Percentiles rank a stretch among this genome's conserved stretches.
Conservation (phyloP, 768 basidiomycete species). For the Auricularia cornea region DNA sequence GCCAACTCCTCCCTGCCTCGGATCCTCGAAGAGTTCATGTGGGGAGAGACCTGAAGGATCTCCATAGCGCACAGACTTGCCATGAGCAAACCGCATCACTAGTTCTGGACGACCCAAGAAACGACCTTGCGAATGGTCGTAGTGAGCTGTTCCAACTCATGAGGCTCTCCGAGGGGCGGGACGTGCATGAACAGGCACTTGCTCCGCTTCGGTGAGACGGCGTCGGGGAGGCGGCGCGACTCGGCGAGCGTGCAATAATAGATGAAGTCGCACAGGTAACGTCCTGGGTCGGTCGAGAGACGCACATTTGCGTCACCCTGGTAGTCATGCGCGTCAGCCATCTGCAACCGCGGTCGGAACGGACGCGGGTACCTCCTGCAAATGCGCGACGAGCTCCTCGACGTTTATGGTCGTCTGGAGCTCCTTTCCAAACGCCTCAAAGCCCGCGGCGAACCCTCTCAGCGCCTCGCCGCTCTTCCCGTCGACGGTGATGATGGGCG, state of each 20-base stretch:
- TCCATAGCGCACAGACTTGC: no score
- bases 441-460: slow-evolving; percentile 34
- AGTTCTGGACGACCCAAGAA: slow-evolving; percentile 1
- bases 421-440: slow-evolving; percentile 48
- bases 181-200: slow-evolving; percentile 14
- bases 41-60: no score
- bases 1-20: no score
- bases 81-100: no score
- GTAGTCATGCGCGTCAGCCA: not conserved
- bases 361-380: slow-evolving; percentile 36
- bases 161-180: slow-evolving; percentile 7
- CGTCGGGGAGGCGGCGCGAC: slow-evolving; percentile 1
- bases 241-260: slow-evolving; percentile 73
- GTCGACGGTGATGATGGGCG: slow-evolving; percentile 26
- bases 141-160: slow-evolving; percentile 3
- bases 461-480: slow-evolving; percentile 13
- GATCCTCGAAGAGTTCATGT: no score
- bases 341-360: not conserved
- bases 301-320: slow-evolving; percentile 45
- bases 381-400: slow-evolving; percentile 44
- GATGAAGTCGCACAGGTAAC: slow-evolving; percentile 69
- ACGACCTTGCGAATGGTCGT: slow-evolving; percentile 5
- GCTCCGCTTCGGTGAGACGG: slow-evolving; percentile 3
- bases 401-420: slow-evolving; percentile 54
- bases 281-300: slow-evolving; percentile 67